These are phyloP conservation scores for Penicillium olsonii DNA, from an alignment of 2,329 filamentous ascomycete species.

Conservation along the genomic window DNA sequence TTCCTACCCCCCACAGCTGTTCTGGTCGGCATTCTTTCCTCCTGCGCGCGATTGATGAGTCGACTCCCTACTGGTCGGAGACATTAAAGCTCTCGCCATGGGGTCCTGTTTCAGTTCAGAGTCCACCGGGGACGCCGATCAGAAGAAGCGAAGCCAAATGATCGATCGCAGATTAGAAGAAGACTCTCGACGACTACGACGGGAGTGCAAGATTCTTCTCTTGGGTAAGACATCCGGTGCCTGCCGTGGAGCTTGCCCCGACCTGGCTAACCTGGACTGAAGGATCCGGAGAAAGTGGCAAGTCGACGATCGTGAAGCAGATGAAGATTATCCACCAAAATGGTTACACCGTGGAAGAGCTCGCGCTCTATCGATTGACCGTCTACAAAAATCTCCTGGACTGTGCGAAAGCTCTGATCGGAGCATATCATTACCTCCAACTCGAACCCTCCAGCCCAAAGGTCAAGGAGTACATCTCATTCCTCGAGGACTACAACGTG, in stretches of 20 bases:
- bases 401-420: constrained; percentile 90
- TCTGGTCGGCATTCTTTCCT: constrained; percentile 28
- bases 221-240: constrained; percentile 61
- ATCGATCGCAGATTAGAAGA: constrained; percentile 94
- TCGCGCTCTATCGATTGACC: constrained; percentile 90
- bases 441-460: constrained; percentile 73
- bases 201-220: constrained; percentile 98
- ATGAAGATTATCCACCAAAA: constrained; percentile 99
- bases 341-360: constrained; percentile 91
- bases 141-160: constrained; percentile 94
- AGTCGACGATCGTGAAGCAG: constrained; percentile 99
- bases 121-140: constrained; percentile 76
- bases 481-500: constrained; percentile 81
- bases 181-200: constrained; percentile 85
- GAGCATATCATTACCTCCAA: constrained; percentile 87
- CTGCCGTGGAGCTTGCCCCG: constrained; percentile 7
- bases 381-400: constrained; percentile 98
- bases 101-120: constrained; percentile 89
- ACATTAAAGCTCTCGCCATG: constrained; percentile 57
- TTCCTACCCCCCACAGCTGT: constrained; percentile 24
- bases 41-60: constrained; percentile 27
- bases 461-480: constrained; percentile 74
- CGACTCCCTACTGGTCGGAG: constrained; percentile 24
- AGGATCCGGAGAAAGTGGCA: constrained; percentile 98
- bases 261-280: constrained; percentile 18